Conservation (phyloP, 345 rosid species). For the Geranium brycei region DNA sequence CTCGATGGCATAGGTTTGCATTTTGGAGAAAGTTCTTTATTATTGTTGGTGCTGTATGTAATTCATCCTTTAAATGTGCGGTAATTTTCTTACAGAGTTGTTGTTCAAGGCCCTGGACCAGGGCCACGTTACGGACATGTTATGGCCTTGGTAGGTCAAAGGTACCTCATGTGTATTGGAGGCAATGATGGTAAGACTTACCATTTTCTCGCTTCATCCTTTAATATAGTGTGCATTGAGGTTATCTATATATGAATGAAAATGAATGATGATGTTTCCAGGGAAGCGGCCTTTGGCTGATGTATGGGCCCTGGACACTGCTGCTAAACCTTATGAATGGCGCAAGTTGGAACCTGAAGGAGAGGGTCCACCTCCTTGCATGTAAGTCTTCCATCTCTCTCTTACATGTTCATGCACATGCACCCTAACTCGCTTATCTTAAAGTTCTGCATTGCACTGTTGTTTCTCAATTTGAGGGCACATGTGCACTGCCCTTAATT, state of each 20-base stretch:
- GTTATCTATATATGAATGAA: not conserved
- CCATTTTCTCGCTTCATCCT: slow-evolving; percentile 1
- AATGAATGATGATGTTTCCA: slow-evolving; percentile 14
- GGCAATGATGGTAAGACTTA: slow-evolving; percentile 81
- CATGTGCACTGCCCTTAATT: not conserved
- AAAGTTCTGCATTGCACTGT: not conserved
- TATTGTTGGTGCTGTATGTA: not conserved
- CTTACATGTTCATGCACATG: not conserved
- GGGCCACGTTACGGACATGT: slow-evolving; percentile 99
- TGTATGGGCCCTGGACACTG: slow-evolving; percentile 99
- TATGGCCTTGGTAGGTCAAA: slow-evolving; percentile 97
- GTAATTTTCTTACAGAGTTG: slow-evolving; percentile 49
- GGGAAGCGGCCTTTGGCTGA: slow-evolving; percentile 97
- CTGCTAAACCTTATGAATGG: slow-evolving; percentile 99
- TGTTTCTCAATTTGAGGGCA: not conserved
- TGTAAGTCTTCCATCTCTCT: slow-evolving; percentile 36
- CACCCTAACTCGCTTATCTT: not conserved
- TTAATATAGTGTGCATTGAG: not conserved
- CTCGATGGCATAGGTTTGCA: slow-evolving; percentile 90
- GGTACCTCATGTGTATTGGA: slow-evolving; percentile 99
- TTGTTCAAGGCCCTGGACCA: slow-evolving; percentile 99
- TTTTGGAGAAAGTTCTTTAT: slow-evolving; percentile 7
- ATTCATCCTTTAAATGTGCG: slow-evolving; percentile 13
- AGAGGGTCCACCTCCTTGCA: slow-evolving; percentile 99
- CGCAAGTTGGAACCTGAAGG: slow-evolving; percentile 99